Evolutionary conservation across 495 filamentous ascomycete genomes (phyloP), one percentile per base, ranked within the genome.

Genomic region (Podospora didyma): DNA sequence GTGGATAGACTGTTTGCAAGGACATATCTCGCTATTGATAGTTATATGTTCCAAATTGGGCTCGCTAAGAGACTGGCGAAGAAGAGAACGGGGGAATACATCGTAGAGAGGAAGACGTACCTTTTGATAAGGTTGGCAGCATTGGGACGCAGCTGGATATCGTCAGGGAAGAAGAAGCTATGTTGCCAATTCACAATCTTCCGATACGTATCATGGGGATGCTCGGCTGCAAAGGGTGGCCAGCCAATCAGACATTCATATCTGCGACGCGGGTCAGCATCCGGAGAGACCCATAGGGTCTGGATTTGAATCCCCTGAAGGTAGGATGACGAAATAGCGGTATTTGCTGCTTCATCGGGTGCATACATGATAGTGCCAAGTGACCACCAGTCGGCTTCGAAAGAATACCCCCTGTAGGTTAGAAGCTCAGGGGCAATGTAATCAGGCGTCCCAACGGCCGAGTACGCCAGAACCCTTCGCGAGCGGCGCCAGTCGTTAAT

Each of bases 351-450:
- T 3, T 31, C 26, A 9, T 9, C 26, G 26, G 4, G 9, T 31
- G 9, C 26, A 31, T 97, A 98, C 94, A 97, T 98, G 75, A 98
- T 98, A 34, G 94, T 97, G 56, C 94, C 94, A 26, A 98, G 81
- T 34, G 87, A 92, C 94, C 94, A 98, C 94, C 94, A 98, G 78
- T 98, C 94, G 66, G 95, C 97, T 64, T 92, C 86, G 63, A 90
- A 95, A 37, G 89, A 87, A 73, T 98, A 98, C 41, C 94, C 94
- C 63, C 95, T 86, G 37, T 93, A 90, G 28, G 87, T 91, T 74
- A 98, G 97, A 61, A 98, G 97, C 66, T 98, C 94, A 2, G 94
- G 94, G 0, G 94, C 94, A 69, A 98, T 98, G 69, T 98, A 98
- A 71, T 98, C 94, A 7, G 94, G 94, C 7, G 94, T 98, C 60